Base-by-base conservation (phyloP, 306 rosid species). In the Quercus mongolica region DNA sequence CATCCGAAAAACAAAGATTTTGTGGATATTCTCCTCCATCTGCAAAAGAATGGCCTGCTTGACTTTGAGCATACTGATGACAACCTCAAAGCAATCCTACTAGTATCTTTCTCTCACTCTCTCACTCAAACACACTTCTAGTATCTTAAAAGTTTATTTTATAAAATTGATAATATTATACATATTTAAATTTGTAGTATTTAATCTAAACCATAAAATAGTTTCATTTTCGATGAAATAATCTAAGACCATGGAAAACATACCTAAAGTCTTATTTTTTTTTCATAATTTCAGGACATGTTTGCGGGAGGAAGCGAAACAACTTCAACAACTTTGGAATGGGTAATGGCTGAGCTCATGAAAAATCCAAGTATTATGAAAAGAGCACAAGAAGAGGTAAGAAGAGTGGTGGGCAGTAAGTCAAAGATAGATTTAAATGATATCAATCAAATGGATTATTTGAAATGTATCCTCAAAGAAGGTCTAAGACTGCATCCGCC, bases 261-360 rank as follows among this genome's bases (percentile, higher is more conserved):
- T 6, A 11, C 26, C 68, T 65, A 65, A 65, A 18, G 13, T 7
- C 11, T 38, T 31, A 3, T 65, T 2, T 18, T 31, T 46, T n/a
- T 54, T 31, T 17, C 5, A 20, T 2, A 63, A 10, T 75, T 71
- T 26, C 72, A 86, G 86, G 84, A 87, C 73, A 74, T 83, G 86
- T 67, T 84, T 41, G 33, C 17, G 68, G 51, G 49, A 33, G 51
- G 25, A 67, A 67, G 49, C 35, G 71, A 84, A 9, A 52, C 88
- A 0, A 54, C 72, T 2, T 72, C 83, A 4, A 54, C 86, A 19
- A 4, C 63, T 4, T 23, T 65, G 38, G 80, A 79, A 25, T 84
- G 86, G 90, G 8, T 74, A 26, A 82, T 87, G 83, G 56, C 83
- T 19, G 86, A 87, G 81, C 71, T 82, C 6, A 17, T 54, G 15